These are phyloP conservation scores for Yarrowia osloensis DNA, from an alignment of 805 yeast species.

Conservation along the genomic window DNA sequence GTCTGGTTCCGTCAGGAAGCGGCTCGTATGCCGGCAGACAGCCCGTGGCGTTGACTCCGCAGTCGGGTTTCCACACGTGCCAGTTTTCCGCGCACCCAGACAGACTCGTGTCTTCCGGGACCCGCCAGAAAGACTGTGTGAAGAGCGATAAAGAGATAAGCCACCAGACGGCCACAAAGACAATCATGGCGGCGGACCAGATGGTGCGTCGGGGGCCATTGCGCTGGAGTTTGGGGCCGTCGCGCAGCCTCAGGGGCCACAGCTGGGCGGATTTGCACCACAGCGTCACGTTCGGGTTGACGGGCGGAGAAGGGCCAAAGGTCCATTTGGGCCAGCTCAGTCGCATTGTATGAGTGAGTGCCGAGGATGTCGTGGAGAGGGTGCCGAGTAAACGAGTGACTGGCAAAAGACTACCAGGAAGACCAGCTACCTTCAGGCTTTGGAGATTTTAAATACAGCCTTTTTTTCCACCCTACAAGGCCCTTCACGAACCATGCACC, in stretches of 20 bases:
- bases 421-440: not conserved
- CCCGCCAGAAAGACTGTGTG: constrained; percentile 9
- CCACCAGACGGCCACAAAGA: constrained; percentile 16
- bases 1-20: not conserved
- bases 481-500: no score
- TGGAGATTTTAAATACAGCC: not conserved
- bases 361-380: not conserved
- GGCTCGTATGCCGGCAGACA: constrained; percentile 10
- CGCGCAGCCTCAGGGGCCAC: not conserved
- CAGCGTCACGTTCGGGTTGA: constrained; percentile 10
- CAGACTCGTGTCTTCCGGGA: constrained; percentile 13
- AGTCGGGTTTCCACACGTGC: constrained; percentile 19
- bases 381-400: not conserved
- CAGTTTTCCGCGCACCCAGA: constrained; percentile 10
- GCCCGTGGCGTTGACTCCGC: constrained; percentile 12
- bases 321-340: constrained; percentile 27
- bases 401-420: not conserved
- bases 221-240: not conserved
- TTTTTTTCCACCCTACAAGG: no score
- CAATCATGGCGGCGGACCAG: not conserved
- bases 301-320: not conserved
- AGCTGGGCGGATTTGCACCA: constrained; percentile 15
- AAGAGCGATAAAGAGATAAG: not conserved
- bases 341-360: not conserved
- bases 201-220: not conserved